These are phyloP conservation scores for Pythium dissotocum DNA, from an alignment of 352 stramenopile species.

Conservation along the genomic window DNA sequence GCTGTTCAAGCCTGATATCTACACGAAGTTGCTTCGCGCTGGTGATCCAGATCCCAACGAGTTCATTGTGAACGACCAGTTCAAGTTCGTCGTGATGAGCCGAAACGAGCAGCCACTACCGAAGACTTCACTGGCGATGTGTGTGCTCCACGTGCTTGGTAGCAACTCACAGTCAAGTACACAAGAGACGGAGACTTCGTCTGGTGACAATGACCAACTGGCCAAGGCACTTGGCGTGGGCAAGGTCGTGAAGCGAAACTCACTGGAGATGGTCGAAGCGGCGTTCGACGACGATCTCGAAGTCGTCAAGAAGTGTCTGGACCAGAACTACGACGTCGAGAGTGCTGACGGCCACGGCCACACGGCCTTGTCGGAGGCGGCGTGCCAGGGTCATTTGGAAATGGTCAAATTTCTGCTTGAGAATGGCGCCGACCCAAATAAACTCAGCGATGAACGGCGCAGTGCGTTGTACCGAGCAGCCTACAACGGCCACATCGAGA, in stretches of 20 bases:
- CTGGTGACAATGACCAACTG: constrained; percentile 33
- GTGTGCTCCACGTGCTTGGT: constrained; percentile 48
- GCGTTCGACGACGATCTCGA: constrained; percentile 89
- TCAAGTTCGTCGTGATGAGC: constrained; percentile 84
- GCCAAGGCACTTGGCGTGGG: constrained; percentile 52
- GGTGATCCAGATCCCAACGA: constrained; percentile 42
- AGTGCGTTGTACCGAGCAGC: constrained; percentile 82
- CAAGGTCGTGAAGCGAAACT: constrained; percentile 76
- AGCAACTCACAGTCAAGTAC: background rate
- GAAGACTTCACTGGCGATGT: constrained; percentile 65
- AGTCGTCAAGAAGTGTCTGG: constrained; percentile 59
- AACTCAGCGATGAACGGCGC: constrained; percentile 80
- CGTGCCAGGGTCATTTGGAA: constrained; percentile 77
- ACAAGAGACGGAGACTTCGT: constrained; percentile 11
- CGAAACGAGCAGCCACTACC: constrained; percentile 40
- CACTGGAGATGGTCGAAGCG: constrained; percentile 80
- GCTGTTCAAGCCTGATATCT: constrained; percentile 70
- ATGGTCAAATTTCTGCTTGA: constrained; percentile 73
- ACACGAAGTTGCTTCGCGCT: constrained; percentile 42
- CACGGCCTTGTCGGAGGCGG: constrained; percentile 85
- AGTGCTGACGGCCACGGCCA: constrained; percentile 84
- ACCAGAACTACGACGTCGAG: constrained; percentile 89
- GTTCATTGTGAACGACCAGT: constrained; percentile 85
- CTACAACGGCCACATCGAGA: constrained; percentile 86
- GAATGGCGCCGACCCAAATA: constrained; percentile 83